Evolutionary conservation across 495 filamentous ascomycete species (phyloP), one percentile per base, ranked within the genome.

Genomic region (Friedmanniomyces simplex): DNA sequence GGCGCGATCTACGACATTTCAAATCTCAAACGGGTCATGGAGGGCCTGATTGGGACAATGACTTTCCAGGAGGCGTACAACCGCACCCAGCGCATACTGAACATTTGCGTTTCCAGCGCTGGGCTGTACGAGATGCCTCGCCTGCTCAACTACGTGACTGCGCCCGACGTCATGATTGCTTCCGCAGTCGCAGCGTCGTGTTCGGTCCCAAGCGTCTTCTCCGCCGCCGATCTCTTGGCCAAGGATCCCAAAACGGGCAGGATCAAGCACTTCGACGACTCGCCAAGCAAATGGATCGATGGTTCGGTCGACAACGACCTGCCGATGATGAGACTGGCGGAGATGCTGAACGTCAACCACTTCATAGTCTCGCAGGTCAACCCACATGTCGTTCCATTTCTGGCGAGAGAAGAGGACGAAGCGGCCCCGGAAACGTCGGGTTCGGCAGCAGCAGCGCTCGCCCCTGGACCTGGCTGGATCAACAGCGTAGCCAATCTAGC

Each of bases 331-430:
- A 78, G 87, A 11, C 75, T 97, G 12, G 84, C 90, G 0, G 91
- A 96, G 63, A 91, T 96, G 87, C 95, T 96, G 72, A 95, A 96
- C 66, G 90, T 96, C 71, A 97, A 96, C 66, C 90, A 96, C 66
- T 96, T 95, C 67, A 96, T 97, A 65, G 91, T 96, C 30, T 95
- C 90, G 0, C 91, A 97, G 66, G 89, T 94, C 46, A 96, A 96
- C 65, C 91, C 91, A 0, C 91, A 96, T 63, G 86, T 96, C 28
- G 83, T 94, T 0, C 90, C 91, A 7, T 95, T 97, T 60, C 74
- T 96, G 18, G 71, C 47, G 18, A 43, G 49, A 28, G 57, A 63
- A 20, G 57, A 55, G n/a, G 55, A 58, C 39, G 49, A 54, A 13
- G 25, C 25, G 24, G 69, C 73, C 26, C 39, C 39, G 14, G 39